Base-by-base conservation (phyloP, 31 red algal species). In the Endocladia muricata region DNA sequence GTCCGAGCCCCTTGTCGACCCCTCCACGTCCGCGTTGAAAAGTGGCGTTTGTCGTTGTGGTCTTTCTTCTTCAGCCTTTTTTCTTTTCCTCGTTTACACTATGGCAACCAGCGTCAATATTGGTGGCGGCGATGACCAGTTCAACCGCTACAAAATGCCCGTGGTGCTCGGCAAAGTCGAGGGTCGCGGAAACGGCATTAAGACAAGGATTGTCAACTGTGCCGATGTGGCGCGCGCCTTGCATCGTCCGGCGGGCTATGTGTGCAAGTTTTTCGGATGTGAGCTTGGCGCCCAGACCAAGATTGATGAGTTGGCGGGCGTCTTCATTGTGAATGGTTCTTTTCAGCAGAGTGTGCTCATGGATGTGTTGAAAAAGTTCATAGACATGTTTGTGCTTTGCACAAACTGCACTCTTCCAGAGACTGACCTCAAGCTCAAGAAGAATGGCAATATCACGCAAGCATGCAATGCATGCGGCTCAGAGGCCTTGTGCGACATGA, bases 261-360 rank as follows among this genome's bases (percentile, higher is more conserved):
- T 98, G 32, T 98, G 95, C 84, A 98, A 98, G 79, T 98, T 94
- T 61, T 94, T 98, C 68, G 91, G 95, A 26, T 98, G 91, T 63
- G 95, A 98, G 58, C 86, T 98, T 4, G 88, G 95, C 56, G 95
- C 95, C 0, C 95, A 91, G 88, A 98, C 95, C 3, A 98, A 91
- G 76, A 94, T 94, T 73, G 77, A 94, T 76, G 95, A 98, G 60
- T 67, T 57, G 19, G 85, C 74, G 17, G 87, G 80, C 48, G 78
- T 85, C 38, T 98, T 87, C 84, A 98, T 98, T 61, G 95, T 98
- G 19, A 94, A 98, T 67, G 91, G 95, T 55, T 73, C 95, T 49
- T 85, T 91, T 64, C 70, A 82, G 26, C 82, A 89, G 58, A 70
- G 74, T 23, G 82, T 94, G 1, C 77, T 98, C 15, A 42, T 66